Percentiles rank a stretch among this genome's conserved stretches.
These are phyloP conservation scores for Gossypium ekmanianum DNA, from an alignment of 345 rosid genomes.

Conservation along the genomic window DNA sequence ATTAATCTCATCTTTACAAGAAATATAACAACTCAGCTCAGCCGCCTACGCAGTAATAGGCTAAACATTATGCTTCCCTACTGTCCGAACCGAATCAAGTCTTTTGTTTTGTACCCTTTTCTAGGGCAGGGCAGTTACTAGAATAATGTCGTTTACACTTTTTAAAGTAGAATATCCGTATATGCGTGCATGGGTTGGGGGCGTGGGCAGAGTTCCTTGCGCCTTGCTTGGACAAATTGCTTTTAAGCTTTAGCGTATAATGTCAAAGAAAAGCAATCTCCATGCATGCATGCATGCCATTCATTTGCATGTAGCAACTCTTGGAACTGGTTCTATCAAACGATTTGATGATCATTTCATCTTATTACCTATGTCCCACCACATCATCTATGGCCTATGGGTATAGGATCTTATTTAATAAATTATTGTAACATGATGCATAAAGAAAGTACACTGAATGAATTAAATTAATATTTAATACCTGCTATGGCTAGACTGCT, in stretches of 20 bases:
- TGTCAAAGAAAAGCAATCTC: not conserved
- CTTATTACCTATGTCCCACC: no score
- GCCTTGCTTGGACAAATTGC: no score
- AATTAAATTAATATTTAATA: not conserved
- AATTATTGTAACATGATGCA: not conserved
- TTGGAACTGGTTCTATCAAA: no score
- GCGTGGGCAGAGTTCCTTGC: not conserved
- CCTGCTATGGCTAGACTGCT: not conserved
- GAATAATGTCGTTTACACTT: not conserved
- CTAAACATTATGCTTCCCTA: constrained; percentile 14
- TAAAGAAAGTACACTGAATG: not conserved
- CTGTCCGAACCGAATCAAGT: not conserved
- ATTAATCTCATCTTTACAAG: not conserved
- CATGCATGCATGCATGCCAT: not conserved
- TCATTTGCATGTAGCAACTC: not conserved
- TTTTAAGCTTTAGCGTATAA: no score
- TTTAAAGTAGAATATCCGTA: not conserved
- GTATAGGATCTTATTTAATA: not conserved
- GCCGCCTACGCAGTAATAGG: constrained; percentile 13
- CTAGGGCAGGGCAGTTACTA: not conserved
- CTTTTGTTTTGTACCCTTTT: not conserved
- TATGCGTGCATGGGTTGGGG: constrained; percentile 3
- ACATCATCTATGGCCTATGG: no score
- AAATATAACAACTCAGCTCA: constrained; percentile 8
- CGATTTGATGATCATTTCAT: no score